Evolutionary conservation across 495 filamentous ascomycete species (phyloP).

Genomic region (Aspergillus diversus): DNA sequence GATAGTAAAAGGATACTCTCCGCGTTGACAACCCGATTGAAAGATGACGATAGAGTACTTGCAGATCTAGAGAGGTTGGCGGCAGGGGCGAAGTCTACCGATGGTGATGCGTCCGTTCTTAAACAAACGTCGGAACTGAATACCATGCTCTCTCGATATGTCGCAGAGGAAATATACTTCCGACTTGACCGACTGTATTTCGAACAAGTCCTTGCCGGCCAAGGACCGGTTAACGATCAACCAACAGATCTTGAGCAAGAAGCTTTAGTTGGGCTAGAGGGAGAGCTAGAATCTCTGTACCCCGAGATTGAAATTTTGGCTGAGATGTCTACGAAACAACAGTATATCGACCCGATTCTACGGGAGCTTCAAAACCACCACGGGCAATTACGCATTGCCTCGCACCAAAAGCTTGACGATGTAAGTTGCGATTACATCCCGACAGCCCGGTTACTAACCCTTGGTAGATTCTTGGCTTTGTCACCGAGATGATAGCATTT

Average conservation of each 20-base stretch:
- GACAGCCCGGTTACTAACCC: slow-evolving; percentile 12
- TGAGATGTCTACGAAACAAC: slow-evolving; percentile 63
- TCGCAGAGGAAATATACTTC: slow-evolving; percentile 44
- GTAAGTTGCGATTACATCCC: slow-evolving; percentile 27
- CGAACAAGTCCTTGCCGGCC: slow-evolving; percentile 29
- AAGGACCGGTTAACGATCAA: neutral
- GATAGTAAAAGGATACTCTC: slow-evolving; percentile 44
- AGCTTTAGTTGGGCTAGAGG: slow-evolving; percentile 47
- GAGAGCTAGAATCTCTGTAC: slow-evolving; percentile 64
- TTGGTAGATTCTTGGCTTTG: slow-evolving; percentile 35
- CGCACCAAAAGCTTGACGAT: slow-evolving; percentile 39
- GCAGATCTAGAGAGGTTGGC: slow-evolving; percentile 33
- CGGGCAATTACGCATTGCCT: slow-evolving; percentile 33
- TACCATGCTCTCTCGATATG: slow-evolving; percentile 34
- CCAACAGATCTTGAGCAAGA: slow-evolving; percentile 17
- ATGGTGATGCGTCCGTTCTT: slow-evolving; percentile 34
- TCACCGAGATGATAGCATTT: slow-evolving; percentile 43
- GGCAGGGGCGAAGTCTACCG: slow-evolving; percentile 32
- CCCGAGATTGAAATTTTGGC: slow-evolving; percentile 65
- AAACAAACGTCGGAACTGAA: slow-evolving; percentile 35
- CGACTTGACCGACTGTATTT: slow-evolving; percentile 51
- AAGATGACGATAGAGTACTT: slow-evolving; percentile 44
- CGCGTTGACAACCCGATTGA: slow-evolving; percentile 37
- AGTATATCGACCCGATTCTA: slow-evolving; percentile 61
- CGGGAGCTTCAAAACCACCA: slow-evolving; percentile 41